Conservation (phyloP, 345 rosid genomes). For the Euphorbia tirucalli region DNA sequence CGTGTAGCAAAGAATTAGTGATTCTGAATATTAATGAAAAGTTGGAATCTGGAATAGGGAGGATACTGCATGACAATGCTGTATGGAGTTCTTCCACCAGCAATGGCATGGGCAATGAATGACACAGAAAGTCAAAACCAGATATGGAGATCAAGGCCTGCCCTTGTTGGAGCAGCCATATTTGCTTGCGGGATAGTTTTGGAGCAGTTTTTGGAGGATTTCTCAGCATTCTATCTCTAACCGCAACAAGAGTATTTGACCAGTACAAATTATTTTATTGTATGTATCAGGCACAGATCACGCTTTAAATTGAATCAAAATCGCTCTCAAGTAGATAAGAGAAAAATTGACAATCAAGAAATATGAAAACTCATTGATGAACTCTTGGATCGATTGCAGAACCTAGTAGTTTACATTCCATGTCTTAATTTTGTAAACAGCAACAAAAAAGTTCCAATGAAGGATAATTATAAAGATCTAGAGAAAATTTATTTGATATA, state of each 20-base stretch:
- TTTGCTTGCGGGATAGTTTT: constrained; percentile 47
- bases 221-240: no score
- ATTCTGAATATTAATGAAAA: background rate
- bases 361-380: no score
- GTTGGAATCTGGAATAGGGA: constrained; percentile 37
- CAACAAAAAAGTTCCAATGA: background rate
- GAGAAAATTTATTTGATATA: background rate
- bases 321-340: background rate
- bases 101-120: constrained; percentile 61
- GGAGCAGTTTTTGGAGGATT: constrained; percentile 45
- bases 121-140: constrained; percentile 20
- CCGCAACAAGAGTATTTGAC: constrained; percentile 26
- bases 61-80: constrained; percentile 69
- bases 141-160: constrained; percentile 33
- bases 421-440: no score
- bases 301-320: background rate
- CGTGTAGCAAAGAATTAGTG: background rate
- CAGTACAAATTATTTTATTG: background rate
- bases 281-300: no score
- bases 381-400: no score
- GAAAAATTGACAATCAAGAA: no score
- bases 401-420: no score
- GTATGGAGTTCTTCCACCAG: constrained; percentile 67
- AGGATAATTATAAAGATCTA: background rate
- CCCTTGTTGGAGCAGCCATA: constrained; percentile 42